phyloP scores from a whole-genome alignment of 768 basidiomycete genomes.

The Cystofilobasidium ferigula region DNA sequence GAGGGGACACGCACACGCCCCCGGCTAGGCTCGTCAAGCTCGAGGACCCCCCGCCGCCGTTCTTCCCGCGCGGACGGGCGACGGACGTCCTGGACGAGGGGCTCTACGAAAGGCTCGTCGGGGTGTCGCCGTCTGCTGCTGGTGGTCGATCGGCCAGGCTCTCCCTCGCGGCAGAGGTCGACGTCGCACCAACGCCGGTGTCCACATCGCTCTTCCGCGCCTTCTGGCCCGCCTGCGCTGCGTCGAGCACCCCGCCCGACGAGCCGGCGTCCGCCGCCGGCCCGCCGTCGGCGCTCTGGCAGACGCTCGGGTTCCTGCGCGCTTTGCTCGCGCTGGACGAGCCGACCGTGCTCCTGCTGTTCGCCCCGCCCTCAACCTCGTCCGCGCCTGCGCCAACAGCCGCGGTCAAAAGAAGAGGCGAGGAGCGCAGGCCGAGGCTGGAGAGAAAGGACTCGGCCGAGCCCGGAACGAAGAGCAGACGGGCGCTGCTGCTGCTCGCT shows the following conservation, averaged over 20 bases:
- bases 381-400: not conserved
- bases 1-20: too few species aligned
- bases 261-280: too few species aligned
- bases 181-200: too few species aligned
- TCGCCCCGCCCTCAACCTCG: not conserved
- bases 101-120: too few species aligned
- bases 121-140: too few species aligned
- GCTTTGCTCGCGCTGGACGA: not conserved
- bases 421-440: not conserved
- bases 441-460: not conserved
- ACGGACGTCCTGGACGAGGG: too few species aligned
- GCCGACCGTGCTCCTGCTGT: not conserved
- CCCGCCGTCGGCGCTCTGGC: not conserved
- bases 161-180: too few species aligned
- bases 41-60: not conserved
- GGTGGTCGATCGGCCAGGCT: too few species aligned
- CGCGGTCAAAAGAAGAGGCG: too few species aligned
- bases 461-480: not conserved
- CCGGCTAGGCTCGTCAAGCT: too few species aligned
- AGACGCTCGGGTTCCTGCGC: not conserved
- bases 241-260: not conserved
- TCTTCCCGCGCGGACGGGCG: too few species aligned
- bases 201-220: too few species aligned
- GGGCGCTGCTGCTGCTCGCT: not conserved
- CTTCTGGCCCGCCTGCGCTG: not conserved